phyloP scores from a whole-genome alignment of 129 eudicot genomes.

The Chrysanthemum lavandulifolium region DNA sequence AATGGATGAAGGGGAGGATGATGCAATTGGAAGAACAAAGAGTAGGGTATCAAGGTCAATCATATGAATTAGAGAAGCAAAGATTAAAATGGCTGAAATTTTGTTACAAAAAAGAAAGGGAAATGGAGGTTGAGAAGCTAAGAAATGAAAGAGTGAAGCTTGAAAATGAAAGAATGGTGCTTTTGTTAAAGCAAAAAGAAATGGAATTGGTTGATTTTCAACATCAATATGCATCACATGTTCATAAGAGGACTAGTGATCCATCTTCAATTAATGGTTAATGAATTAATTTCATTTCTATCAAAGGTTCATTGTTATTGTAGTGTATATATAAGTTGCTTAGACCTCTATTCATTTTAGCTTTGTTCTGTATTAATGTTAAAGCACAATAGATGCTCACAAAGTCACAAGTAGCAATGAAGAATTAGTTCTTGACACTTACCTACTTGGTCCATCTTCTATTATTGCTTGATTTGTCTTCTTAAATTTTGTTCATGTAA shows the following conservation, averaged over 20 bases:
- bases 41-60: constrained; percentile 44
- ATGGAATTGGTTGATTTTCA: constrained; percentile 51
- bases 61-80: constrained; percentile 65
- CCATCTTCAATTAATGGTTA: constrained; percentile 45
- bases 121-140: constrained; percentile 72
- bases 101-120: constrained; percentile 71
- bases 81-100: constrained; percentile 73
- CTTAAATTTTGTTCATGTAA: not conserved
- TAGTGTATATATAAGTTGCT: not conserved
- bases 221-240: constrained; percentile 32
- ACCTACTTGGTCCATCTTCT: not conserved
- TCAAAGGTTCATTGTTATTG: not conserved
- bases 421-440: too few species aligned
- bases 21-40: constrained; percentile 62
- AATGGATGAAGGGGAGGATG: constrained; percentile 61
- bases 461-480: not conserved
- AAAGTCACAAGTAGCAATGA: not conserved
- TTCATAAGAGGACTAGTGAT: constrained; percentile 33
- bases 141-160: constrained; percentile 59
- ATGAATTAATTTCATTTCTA: constrained; percentile 10
- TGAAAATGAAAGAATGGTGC: constrained; percentile 83
- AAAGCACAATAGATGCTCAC: not conserved
- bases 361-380: not conserved
- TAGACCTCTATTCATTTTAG: not conserved
- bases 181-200: constrained; percentile 63